Evolutionary conservation across 2,329 filamentous ascomycete genomes (phyloP).

Genomic region (Tolypocladium sp.): DNA sequence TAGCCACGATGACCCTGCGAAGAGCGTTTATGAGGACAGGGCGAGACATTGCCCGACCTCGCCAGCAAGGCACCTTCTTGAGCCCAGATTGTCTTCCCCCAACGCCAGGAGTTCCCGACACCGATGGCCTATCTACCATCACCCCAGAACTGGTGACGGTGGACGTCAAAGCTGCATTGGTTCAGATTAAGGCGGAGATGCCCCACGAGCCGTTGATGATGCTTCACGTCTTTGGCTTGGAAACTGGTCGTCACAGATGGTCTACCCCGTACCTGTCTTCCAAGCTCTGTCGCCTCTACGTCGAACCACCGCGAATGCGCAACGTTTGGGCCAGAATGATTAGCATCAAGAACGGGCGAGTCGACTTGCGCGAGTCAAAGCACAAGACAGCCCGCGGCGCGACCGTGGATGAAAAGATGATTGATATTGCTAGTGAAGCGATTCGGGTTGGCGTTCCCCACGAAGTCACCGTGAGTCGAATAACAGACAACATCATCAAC

Average conservation of each 20-base stretch:
- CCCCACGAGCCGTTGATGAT: conserved; percentile 85
- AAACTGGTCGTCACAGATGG: conserved; percentile 81
- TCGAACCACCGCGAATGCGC: conserved; percentile 74
- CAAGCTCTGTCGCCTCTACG: conserved; percentile 75
- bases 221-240: conserved; percentile 76
- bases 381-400: conserved; percentile 52
- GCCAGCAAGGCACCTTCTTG: conserved; percentile 18
- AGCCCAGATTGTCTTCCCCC: conserved; percentile 24
- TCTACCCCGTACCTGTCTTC: conserved; percentile 71
- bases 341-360: conserved; percentile 69
- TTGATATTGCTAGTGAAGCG: conserved; percentile 78
- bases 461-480: conserved; percentile 77
- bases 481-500: conserved; percentile 92
- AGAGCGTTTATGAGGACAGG: conserved; percentile 55
- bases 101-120: conserved; percentile 14
- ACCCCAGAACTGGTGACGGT: conserved; percentile 63
- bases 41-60: conserved; percentile 26
- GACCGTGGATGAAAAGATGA: conserved; percentile 64
- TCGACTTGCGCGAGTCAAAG: conserved; percentile 72
- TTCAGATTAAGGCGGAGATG: conserved; percentile 85
- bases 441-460: conserved; percentile 84
- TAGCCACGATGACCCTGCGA: conserved; percentile 67
- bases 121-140: conserved; percentile 22
- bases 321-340: conserved; percentile 79
- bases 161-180: conserved; percentile 70